Base-by-base conservation (phyloP, 2,329 filamentous ascomycete species). In the Colletotrichum zoysiae region DNA sequence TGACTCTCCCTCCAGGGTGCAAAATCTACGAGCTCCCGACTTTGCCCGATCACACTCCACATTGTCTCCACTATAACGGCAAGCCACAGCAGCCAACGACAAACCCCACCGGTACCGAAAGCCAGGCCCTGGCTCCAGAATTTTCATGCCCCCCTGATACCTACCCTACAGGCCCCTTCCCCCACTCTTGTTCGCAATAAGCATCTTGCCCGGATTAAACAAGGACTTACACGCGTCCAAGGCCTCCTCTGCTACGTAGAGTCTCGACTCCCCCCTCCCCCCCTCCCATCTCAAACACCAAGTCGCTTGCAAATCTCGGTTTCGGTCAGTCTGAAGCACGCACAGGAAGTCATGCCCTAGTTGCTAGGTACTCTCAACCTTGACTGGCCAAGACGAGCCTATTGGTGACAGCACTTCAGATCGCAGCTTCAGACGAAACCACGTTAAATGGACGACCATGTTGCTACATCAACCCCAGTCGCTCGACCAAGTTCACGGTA, bases 271-370 rank as follows among this genome's bases (percentile, higher is more conserved):
- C 30, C 55, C 50, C 70, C 70, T 33, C 20, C 48, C 53, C 60
- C 57, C 70, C 70, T 71, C 67, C 40, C 61, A 61, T 73, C 67
- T 73, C 70, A 67, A 71, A 73, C 70, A 58, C 61, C n/a, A 62
- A 42, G 16, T 35, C 50, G 70, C 70, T 58, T 44, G 58, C 35
- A 67, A 73, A 53, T 73, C 67, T 66, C 62, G 33, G 57, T 59
- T 62, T 63, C 67, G 60, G 61, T 46, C 58, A 56, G 44, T 71
- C 66, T 62, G 62, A 67, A 73, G 56, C 67, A 61, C 40, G 61
- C 66, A 60, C 55, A 62, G 38, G 6, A 71, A 38, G 44, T 62
- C 42, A 73, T 73, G 70, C 70, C 44, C 26, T 23, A 56, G 20
- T 42, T n/a, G n/a, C n/a, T n/a, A n/a, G 23, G 23, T 35, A 35